Evolutionary conservation across 2,329 filamentous ascomycete species (phyloP), one percentile per base, ranked within the genome.

Genomic region (Acephala macrosclerotiorum): DNA sequence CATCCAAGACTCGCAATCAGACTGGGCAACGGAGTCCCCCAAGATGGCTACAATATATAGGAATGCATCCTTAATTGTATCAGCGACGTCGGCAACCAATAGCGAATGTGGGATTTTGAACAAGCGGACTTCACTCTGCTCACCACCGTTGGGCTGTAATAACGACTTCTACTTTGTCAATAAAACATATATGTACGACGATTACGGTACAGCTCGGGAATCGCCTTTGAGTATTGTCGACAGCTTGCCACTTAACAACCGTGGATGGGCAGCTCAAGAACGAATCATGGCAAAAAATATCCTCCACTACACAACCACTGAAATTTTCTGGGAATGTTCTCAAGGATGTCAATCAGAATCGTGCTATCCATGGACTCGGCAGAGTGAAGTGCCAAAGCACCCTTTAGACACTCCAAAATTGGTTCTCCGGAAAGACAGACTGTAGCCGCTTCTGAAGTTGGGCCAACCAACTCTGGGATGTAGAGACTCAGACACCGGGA

Each of bases 1-100:
- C 51, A n/a, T 53, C 9, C 47, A 53, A 53, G 47, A 56, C n/a
- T 56, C 51, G 7, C n/a, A 29, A n/a, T 22, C 20, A 57, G 60
- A 47, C 49, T 36, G 49, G 51, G 38, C 38, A 4, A 14, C 12
- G 5, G 38, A 42, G 18, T 14, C 38, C 18, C 38, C 38, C 3
- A 42, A 42, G 12, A 42, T 42, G 38, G 38, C 38, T n/a, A 12
- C 38, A 42, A 42, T 42, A 14, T 42, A 42, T 12, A 5, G 18
- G 18, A n/a, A n/a, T n/a, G 12, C 38, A 4, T 42, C 38, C 12
- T n/a, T 42, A 42, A 12, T 42, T 14, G 18, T 42, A 5, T 42
- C 38, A 3, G 38, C 38, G 3, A 42, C 38, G 4, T 4, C 38
- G 12, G 38, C 38, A 42, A 42, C 12, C 12, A 4, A 42, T n/a